Evolutionary conservation across 345 rosid species (phyloP).

Genomic region (Cardamine occulta): DNA sequence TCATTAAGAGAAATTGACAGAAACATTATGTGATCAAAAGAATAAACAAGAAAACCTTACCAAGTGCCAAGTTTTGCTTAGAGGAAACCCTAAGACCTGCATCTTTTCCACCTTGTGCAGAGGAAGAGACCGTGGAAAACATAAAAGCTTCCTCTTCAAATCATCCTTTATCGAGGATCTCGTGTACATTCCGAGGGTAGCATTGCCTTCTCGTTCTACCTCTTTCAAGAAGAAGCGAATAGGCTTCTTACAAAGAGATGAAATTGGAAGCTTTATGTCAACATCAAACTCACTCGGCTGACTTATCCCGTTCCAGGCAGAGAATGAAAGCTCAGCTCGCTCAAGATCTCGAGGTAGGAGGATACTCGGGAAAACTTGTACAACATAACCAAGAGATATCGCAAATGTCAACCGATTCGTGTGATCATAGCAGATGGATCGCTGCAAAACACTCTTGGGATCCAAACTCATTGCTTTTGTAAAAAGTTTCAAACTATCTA

Average conservation of each 20-base stretch:
- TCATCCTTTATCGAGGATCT: constrained; percentile 60
- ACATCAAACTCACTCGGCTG: constrained; percentile 74
- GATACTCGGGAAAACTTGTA: constrained; percentile 77
- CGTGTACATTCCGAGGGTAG: constrained; percentile 60
- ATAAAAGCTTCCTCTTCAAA: constrained; percentile 69
- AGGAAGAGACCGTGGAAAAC: constrained; percentile 70
- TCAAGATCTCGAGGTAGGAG: constrained; percentile 73
- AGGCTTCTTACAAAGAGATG: constrained; percentile 53
- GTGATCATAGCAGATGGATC: constrained; percentile 80
- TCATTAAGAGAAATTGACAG: not conserved
- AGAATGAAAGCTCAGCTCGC: constrained; percentile 72
- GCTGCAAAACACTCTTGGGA: constrained; percentile 79
- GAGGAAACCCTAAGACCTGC: constrained; percentile 63
- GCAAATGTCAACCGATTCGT: constrained; percentile 55
- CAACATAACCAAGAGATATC: constrained; percentile 77
- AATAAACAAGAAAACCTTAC: constrained; percentile 47
- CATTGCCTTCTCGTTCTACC: constrained; percentile 62
- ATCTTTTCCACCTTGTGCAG: constrained; percentile 61
- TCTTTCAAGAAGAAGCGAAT: constrained; percentile 43
- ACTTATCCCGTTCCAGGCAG: constrained; percentile 78
- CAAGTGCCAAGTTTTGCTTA: constrained; percentile 77
- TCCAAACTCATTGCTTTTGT: constrained; percentile 71
- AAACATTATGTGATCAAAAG: constrained; percentile 10
- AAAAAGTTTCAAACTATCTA: constrained; percentile 78
- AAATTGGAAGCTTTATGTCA: constrained; percentile 66